Evolutionary conservation across 2,329 filamentous ascomycete species (phyloP).

Genomic region (Colletotrichum higginsianum): DNA sequence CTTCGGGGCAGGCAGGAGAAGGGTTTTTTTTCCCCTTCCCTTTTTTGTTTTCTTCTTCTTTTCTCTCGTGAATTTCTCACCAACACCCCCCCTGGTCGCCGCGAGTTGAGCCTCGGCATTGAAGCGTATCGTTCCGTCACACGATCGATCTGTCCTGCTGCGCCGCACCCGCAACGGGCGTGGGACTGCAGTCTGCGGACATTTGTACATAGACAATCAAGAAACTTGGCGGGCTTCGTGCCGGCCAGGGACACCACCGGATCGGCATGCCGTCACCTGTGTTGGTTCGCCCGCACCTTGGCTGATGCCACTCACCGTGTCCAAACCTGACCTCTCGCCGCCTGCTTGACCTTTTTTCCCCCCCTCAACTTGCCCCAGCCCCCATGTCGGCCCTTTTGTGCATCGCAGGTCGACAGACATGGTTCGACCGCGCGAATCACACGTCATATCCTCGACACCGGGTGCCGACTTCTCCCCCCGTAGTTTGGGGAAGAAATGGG

Average conservation of each 20-base stretch:
- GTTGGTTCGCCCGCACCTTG: conserved; percentile 19
- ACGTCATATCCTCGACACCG: background rate
- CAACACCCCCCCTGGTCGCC: background rate
- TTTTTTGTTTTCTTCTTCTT: background rate
- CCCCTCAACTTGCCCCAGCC: background rate
- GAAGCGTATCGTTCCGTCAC: background rate
- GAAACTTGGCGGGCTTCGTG: background rate
- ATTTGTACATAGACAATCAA: background rate
- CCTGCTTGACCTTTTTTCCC: conserved; percentile 1
- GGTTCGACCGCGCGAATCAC: conserved; percentile 19
- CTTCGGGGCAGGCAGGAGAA: background rate
- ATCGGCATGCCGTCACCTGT: conserved; percentile 27
- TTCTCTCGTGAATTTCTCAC: background rate
- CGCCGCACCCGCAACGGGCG: background rate
- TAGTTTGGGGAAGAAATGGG: conserved; percentile 14
- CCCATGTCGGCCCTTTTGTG: conserved; percentile 19
- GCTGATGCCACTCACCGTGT: conserved; percentile 27
- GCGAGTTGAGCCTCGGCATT: conserved; percentile 7
- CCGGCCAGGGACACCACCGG: conserved; percentile 10
- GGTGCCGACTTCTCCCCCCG: background rate
- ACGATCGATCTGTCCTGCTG: conserved; percentile 1
- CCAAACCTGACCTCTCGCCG: conserved; percentile 10
- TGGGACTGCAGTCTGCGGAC: too few species aligned
- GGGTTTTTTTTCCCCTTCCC: background rate
- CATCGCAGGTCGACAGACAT: conserved; percentile 7